Evolutionary conservation across 352 stramenopile species (phyloP).

Genomic region (Hyaloperonospora brassicae): DNA sequence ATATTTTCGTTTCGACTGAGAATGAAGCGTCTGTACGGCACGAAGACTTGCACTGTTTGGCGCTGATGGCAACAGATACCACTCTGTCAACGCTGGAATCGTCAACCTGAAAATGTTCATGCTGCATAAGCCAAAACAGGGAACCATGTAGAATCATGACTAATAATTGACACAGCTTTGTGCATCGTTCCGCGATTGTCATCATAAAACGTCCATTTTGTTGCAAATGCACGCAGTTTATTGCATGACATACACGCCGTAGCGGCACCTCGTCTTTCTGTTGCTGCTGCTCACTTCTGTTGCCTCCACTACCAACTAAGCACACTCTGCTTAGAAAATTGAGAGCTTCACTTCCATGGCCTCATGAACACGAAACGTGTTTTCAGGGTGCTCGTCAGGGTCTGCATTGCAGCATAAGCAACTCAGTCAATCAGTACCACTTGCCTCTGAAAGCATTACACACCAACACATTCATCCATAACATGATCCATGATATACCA

Average conservation of each 20-base stretch:
- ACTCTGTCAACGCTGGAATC: background rate
- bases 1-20: constrained; percentile 35
- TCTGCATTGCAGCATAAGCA: too few relatives aligned
- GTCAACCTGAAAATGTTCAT: constrained; percentile 11
- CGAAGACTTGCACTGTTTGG: constrained; percentile 68
- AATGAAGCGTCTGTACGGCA: constrained; percentile 27
- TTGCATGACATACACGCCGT: too few relatives aligned
- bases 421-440: too few relatives aligned
- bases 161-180: too few relatives aligned
- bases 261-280: too few relatives aligned
- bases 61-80: constrained; percentile 37
- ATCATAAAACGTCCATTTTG: too few relatives aligned
- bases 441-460: too few relatives aligned
- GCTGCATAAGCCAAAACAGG: constrained; percentile 4
- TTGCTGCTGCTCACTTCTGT: background rate
- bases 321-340: constrained; percentile 61
- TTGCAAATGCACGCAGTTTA: too few relatives aligned
- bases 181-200: too few relatives aligned
- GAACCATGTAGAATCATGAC: too few relatives aligned
- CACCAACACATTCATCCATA: too few relatives aligned
- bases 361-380: constrained; percentile 77
- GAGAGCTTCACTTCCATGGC: constrained; percentile 86
- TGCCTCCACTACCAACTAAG: background rate
- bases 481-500: constrained; percentile 39
- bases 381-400: constrained; percentile 69